These are phyloP conservation scores for Dichotomocladium elegans DNA, from an alignment of 371 early-diverging fungal species.

Conservation along the genomic window DNA sequence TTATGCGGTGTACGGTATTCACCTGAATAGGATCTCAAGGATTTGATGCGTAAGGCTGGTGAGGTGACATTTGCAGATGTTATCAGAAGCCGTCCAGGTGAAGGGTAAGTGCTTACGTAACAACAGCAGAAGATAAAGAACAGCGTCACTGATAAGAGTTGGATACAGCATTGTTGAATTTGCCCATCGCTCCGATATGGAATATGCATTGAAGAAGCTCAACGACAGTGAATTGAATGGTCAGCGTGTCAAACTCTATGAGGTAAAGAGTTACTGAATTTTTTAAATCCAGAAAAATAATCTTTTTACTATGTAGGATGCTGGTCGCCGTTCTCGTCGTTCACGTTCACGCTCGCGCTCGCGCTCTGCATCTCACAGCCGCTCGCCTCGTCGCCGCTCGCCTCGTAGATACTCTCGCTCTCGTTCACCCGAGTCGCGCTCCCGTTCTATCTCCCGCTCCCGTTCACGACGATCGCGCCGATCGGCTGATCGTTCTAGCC, in stretches of 20 bases:
- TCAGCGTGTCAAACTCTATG: slow-evolving; percentile 68
- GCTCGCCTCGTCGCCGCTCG: slow-evolving; percentile 37
- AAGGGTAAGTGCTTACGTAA: slow-evolving; percentile 66
- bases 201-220: slow-evolving; percentile 80
- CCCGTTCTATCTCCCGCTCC: background rate
- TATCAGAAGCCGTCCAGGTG: slow-evolving; percentile 74
- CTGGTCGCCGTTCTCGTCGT: slow-evolving; percentile 29
- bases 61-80: slow-evolving; percentile 93
- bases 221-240: slow-evolving; percentile 88
- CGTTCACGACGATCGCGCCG: slow-evolving; percentile 6
- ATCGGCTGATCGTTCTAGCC: slow-evolving; percentile 23
- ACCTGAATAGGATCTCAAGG: slow-evolving; percentile 87
- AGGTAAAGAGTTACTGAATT: slow-evolving; percentile 46
- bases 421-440: background rate
- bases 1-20: too few species aligned
- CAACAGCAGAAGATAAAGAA: too few species aligned
- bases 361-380: slow-evolving; percentile 34
- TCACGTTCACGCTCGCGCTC: slow-evolving; percentile 32
- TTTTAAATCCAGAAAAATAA: background rate
- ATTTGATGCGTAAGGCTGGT: slow-evolving; percentile 92
- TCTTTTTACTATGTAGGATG: slow-evolving; percentile 21
- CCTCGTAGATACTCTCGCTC: slow-evolving; percentile 20
- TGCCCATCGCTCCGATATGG: slow-evolving; percentile 73
- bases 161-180: slow-evolving; percentile 88
- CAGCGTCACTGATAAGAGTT: too few species aligned